Evolutionary conservation across 805 yeast species (phyloP).

Genomic region (Saturnispora galanensis): DNA sequence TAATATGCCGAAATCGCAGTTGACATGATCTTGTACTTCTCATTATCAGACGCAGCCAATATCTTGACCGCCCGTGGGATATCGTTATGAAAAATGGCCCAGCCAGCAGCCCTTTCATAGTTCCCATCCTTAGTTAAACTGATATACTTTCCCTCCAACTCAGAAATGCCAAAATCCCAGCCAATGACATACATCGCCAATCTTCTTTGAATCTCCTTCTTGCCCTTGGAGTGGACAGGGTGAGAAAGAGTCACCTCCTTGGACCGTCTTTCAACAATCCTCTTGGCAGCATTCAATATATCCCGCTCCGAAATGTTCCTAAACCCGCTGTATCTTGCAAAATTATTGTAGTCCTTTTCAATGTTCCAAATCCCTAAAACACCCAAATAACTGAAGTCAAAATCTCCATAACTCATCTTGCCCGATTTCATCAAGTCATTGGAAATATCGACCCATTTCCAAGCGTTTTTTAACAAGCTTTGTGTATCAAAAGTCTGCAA

Average conservation of each 20-base stretch:
- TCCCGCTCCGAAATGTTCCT: constrained; percentile 29
- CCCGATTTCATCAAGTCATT: constrained; percentile 54
- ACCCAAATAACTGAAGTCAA: constrained; percentile 83
- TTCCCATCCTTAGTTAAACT: constrained; percentile 48
- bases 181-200: constrained; percentile 80
- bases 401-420: constrained; percentile 53
- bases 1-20: constrained; percentile 90
- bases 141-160: constrained; percentile 59
- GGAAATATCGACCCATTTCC: constrained; percentile 86
- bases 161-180: constrained; percentile 73
- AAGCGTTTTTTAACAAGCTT: constrained; percentile 60
- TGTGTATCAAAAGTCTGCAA: constrained; percentile 42
- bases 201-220: constrained; percentile 55
- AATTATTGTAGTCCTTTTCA: constrained; percentile 33
- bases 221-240: constrained; percentile 30
- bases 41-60: constrained; percentile 64
- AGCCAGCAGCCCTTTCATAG: constrained; percentile 88
- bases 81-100: constrained; percentile 94
- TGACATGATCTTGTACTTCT: constrained; percentile 67
- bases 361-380: constrained; percentile 88
- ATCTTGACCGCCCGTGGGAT: constrained; percentile 71
- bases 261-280: constrained; percentile 34
- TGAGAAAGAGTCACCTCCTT: constrained; percentile 39
- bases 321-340: constrained; percentile 33
- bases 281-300: constrained; percentile 40